Conservation (phyloP, 495 filamentous ascomycete species). For the Daldinia loculata region DNA sequence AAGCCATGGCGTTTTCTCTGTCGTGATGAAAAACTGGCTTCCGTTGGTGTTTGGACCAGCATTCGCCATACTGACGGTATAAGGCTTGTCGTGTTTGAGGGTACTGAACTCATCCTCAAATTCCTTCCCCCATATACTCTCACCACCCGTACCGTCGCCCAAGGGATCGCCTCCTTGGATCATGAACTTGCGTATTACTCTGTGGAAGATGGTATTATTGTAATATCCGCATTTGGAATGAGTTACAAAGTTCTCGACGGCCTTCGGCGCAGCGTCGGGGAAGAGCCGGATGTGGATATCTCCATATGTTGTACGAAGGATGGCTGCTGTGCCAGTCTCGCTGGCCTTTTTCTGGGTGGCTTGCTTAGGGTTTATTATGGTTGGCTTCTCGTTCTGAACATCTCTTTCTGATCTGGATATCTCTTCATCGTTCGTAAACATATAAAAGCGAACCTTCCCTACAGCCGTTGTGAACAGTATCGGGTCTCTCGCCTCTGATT, state of each 20-base stretch:
- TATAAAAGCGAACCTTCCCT: conserved; percentile 94
- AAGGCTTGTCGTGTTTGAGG: conserved; percentile 93
- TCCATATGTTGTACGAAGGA: conserved; percentile 91
- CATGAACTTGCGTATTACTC: conserved; percentile 98
- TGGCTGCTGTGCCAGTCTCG: conserved; percentile 79
- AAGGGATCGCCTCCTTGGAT: conserved; percentile 93
- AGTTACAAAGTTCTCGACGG: conserved; percentile 98
- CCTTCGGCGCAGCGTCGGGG: conserved; percentile 89
- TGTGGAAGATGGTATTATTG: conserved; percentile 96
- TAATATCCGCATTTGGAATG: conserved; percentile 91
- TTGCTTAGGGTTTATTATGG: conserved; percentile 57
- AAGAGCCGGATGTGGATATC: conserved; percentile 96
- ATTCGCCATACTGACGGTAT: conserved; percentile 97
- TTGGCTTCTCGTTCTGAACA: conserved; percentile 93
- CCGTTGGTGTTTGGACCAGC: conserved; percentile 83
- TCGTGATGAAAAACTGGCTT: conserved; percentile 98
- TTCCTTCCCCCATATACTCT: conserved; percentile 95
- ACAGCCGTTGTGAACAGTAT: conserved; percentile 85
- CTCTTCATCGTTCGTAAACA: conserved; percentile 91
- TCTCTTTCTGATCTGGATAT: conserved; percentile 87
- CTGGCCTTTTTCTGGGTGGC: conserved; percentile 63
- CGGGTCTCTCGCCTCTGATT: conserved; percentile 90
- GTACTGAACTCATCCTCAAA: conserved; percentile 96
- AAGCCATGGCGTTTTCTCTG: conserved; percentile 95
- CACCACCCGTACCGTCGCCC: conserved; percentile 94